These are phyloP conservation scores for Hortaea sp. DNA, from an alignment of 2,329 filamentous ascomycete species.

Conservation along the genomic window DNA sequence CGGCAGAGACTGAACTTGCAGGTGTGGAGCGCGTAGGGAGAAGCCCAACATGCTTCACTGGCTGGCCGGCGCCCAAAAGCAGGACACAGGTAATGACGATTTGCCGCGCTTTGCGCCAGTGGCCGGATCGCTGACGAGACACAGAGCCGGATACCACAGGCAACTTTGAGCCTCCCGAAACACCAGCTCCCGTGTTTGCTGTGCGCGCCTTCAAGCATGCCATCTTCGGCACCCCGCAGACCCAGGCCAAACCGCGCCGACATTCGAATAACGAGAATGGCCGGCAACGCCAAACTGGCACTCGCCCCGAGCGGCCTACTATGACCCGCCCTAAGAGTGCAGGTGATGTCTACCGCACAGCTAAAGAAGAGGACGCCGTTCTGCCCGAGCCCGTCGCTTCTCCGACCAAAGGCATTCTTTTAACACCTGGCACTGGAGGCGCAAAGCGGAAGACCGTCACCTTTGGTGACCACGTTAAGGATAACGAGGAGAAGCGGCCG, in stretches of 20 bases:
- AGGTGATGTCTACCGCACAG: constrained; percentile 15
- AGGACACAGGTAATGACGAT: constrained; percentile 7
- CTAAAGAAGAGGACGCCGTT: constrained; percentile 7
- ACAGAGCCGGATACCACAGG: constrained; percentile 28
- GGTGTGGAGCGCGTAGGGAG: too few species aligned
- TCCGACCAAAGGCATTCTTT: constrained; percentile 50
- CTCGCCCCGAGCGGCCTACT: constrained; percentile 13
- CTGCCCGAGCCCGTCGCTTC: constrained; percentile 32
- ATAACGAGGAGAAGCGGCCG: constrained; percentile 43
- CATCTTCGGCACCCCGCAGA: constrained; percentile 53
- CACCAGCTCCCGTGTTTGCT: constrained; percentile 56
- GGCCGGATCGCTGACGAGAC: constrained; percentile 4
- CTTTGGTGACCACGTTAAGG: constrained; percentile 47
- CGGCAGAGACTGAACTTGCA: not conserved
- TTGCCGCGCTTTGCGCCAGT: not conserved
- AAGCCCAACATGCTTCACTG: constrained; percentile 22
- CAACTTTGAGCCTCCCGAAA: constrained; percentile 48
- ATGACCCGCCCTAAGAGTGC: constrained; percentile 20
- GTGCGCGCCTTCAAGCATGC: constrained; percentile 57
- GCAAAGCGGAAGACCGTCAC: constrained; percentile 51
- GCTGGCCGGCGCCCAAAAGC: constrained; percentile 23
- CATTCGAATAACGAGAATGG: constrained; percentile 21
- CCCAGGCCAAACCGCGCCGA: constrained; percentile 23
- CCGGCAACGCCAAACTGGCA: constrained; percentile 7
- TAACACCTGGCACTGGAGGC: constrained; percentile 50